Percentiles rank a stretch among this genome's conserved stretches.
These are phyloP conservation scores for Dipteronia sinensis DNA, from an alignment of 345 rosid genomes.

Conservation along the genomic window DNA sequence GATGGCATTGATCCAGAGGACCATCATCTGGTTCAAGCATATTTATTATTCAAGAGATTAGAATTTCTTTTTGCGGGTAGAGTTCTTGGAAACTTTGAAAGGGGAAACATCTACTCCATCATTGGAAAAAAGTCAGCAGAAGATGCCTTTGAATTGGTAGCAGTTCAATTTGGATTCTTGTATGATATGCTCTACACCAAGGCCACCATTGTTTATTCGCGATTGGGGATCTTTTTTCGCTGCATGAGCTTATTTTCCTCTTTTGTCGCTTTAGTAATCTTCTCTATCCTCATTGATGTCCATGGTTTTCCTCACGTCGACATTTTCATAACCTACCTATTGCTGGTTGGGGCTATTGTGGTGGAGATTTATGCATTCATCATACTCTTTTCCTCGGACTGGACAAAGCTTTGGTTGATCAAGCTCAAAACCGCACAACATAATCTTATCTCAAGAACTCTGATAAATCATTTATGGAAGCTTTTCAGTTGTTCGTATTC, in stretches of 20 bases:
- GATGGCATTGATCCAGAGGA: background rate
- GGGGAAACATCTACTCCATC: too few species aligned
- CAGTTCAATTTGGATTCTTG: too few species aligned
- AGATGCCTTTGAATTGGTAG: too few species aligned
- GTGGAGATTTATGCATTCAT: constrained; percentile 12
- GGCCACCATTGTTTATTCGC: background rate
- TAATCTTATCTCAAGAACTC: too few species aligned
- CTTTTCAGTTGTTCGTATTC: too few species aligned
- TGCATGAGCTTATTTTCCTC: constrained; percentile 4
- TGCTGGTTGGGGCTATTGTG: constrained; percentile 19
- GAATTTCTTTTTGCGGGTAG: too few species aligned
- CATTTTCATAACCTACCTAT: background rate
- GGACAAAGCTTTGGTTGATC: constrained; percentile 21
- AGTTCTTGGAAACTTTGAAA: too few species aligned
- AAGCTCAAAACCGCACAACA: too few species aligned
- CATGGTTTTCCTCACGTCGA: background rate
- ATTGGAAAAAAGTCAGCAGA: too few species aligned
- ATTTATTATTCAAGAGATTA: too few species aligned
- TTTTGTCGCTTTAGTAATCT: constrained; percentile 14
- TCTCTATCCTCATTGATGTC: background rate
- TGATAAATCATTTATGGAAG: too few species aligned
- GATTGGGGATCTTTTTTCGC: constrained; percentile 9
- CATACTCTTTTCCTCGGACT: constrained; percentile 12
- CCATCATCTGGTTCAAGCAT: background rate
- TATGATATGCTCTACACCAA: too few species aligned